These are phyloP conservation scores for Juglanconis sp. DNA, from an alignment of 2,329 filamentous ascomycete genomes.

Conservation along the genomic window DNA sequence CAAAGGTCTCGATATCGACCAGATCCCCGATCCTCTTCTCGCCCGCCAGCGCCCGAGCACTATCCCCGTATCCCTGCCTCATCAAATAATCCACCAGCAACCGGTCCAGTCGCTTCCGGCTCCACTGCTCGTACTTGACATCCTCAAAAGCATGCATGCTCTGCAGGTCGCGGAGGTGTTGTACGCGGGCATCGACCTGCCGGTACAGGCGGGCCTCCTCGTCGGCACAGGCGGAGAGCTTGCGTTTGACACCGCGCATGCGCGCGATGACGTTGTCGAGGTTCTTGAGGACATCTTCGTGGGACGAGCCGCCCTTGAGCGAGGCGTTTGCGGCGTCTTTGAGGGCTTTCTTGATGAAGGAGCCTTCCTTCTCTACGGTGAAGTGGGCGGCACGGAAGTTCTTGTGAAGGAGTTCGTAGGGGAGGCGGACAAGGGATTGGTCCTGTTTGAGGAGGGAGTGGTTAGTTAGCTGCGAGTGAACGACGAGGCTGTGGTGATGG, in stretches of 20 bases:
- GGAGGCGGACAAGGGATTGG: slow-evolving; percentile 88
- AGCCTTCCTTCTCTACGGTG: slow-evolving; percentile 68
- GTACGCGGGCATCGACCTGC: slow-evolving; percentile 72
- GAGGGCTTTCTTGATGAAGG: slow-evolving; percentile 57
- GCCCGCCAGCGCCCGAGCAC: slow-evolving; percentile 69
- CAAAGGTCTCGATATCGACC: slow-evolving; percentile 86
- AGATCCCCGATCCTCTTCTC: slow-evolving; percentile 76
- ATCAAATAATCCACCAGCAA: slow-evolving; percentile 91
- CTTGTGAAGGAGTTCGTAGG: slow-evolving; percentile 86
- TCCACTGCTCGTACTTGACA: slow-evolving; percentile 92
- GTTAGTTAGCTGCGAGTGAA: background rate
- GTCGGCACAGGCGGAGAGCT: slow-evolving; percentile 71
- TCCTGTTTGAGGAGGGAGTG: slow-evolving; percentile 53
- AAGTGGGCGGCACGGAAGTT: slow-evolving; percentile 88
- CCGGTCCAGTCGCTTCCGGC: slow-evolving; percentile 73
- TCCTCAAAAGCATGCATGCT: slow-evolving; percentile 78
- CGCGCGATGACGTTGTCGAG: slow-evolving; percentile 82
- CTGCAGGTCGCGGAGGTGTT: slow-evolving; percentile 79
- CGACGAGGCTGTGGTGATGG: background rate
- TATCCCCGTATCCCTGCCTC: slow-evolving; percentile 76
- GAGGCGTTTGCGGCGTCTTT: slow-evolving; percentile 65
- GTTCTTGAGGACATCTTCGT: slow-evolving; percentile 71
- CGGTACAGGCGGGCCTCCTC: slow-evolving; percentile 77
- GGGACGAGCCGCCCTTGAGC: slow-evolving; percentile 57
- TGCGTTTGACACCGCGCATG: slow-evolving; percentile 84